Evolutionary conservation across 352 stramenopile genomes (phyloP).

Genomic region (Globisporangium parvum): DNA sequence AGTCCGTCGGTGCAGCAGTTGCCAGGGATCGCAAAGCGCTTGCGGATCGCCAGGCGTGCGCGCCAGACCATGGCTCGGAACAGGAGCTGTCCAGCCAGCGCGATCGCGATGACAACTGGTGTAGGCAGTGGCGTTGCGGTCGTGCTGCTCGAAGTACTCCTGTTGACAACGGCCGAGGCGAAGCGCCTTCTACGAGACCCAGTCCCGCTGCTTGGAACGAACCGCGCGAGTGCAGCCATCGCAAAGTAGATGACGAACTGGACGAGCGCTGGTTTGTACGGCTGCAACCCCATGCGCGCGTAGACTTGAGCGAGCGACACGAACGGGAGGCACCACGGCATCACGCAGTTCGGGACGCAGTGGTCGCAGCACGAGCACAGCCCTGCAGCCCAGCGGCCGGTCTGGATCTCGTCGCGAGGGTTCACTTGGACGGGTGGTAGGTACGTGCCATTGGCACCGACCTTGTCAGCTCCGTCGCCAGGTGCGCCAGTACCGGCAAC

Average conservation of each 20-base stretch:
- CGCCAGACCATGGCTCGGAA: slow-evolving; percentile 6
- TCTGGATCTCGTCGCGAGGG: slow-evolving; percentile 4
- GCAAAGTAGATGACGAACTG: slow-evolving; percentile 4
- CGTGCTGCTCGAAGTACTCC: no score
- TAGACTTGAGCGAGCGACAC: slow-evolving; percentile 24
- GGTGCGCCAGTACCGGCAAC: background rate
- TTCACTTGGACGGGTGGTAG: no score
- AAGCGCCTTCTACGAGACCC: no score
- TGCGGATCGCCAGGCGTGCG: slow-evolving; percentile 10
- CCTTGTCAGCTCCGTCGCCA: no score
- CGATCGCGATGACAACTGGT: background rate
- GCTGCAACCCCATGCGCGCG: slow-evolving; percentile 8
- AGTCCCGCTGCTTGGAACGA: no score
- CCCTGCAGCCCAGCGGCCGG: slow-evolving; percentile 8
- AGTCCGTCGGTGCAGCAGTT: slow-evolving; percentile 8
- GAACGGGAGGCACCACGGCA: slow-evolving; percentile 20
- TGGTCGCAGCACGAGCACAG: slow-evolving; percentile 22
- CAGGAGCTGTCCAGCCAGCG: background rate
- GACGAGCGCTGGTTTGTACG: slow-evolving; percentile 8
- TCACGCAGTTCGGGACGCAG: slow-evolving; percentile 22
- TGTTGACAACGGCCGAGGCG: no score
- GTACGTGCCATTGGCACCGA: background rate
- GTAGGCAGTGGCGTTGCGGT: background rate
- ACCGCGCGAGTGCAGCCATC: background rate
- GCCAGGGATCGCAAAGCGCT: slow-evolving; percentile 20